phyloP scores from a whole-genome alignment of 1,139 yeast genomes.

The Citeromyces hawaiiensis region DNA sequence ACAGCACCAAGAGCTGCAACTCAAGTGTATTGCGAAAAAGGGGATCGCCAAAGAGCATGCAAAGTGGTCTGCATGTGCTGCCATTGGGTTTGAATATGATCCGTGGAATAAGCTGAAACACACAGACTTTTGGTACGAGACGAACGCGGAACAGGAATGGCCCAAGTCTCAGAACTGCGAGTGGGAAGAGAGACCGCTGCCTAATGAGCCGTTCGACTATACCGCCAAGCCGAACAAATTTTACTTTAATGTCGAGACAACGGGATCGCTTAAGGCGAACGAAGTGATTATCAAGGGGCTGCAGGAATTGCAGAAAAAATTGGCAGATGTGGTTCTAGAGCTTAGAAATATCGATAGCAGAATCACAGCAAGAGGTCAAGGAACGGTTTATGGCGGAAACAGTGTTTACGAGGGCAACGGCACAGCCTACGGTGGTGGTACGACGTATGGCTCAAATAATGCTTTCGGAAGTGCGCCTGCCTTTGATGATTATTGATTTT shows the following conservation, averaged over 20 bases:
- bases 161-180: constrained; percentile 79
- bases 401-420: constrained; percentile 25
- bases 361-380: constrained; percentile 26
- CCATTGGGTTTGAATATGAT: constrained; percentile 96
- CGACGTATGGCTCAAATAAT: constrained; percentile 10
- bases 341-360: constrained; percentile 40
- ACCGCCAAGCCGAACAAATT: constrained; percentile 69
- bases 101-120: constrained; percentile 98
- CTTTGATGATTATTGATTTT: constrained; percentile 3
- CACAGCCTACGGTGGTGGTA: constrained; percentile 6
- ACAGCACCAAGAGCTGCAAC: constrained; percentile 80
- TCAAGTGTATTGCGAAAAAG: constrained; percentile 91
- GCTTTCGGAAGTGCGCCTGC: constrained; percentile 8
- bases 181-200: constrained; percentile 92
- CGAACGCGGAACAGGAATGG: constrained; percentile 84
- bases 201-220: constrained; percentile 80
- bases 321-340: constrained; percentile 82
- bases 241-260: constrained; percentile 84
- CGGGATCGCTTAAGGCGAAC: constrained; percentile 79
- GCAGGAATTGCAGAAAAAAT: constrained; percentile 73
- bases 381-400: constrained; percentile 29
- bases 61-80: constrained; percentile 95
- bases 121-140: constrained; percentile 95
- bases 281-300: constrained; percentile 81
- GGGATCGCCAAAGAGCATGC: constrained; percentile 98